Base-by-base conservation (phyloP, 805 yeast species). In the Lachancea fermentati region DNA sequence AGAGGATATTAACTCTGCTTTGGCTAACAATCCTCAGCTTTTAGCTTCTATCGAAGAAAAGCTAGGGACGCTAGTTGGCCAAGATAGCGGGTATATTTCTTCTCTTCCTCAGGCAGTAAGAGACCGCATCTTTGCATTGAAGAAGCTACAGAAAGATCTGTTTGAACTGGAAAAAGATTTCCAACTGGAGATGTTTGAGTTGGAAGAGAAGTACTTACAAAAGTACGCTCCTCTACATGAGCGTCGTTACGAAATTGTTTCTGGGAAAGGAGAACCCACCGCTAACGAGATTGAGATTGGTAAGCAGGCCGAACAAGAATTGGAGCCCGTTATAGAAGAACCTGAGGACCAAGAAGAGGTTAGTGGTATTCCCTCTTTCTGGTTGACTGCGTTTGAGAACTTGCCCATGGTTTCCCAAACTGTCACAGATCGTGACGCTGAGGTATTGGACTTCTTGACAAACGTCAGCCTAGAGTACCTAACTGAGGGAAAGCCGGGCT, bases 351-450 rank as follows among this genome's bases (percentile, higher is more conserved):
- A 57, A 1, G 71, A 62, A 22, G 69, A 63, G 15, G 65, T 70
- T 36, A 71, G 71, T 46, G 98, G 98, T 48, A 77, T 93, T 51
- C 97, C 98, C 43, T 79, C 84, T 36, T 93, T 93, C 72, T 93
- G 98, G 98, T 73, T 91, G 55, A 93, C 97, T 14, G 95, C 97
- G 4, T 70, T 93, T 65, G 91, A 84, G 63, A 93, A 89, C 67
- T 71, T 93, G 52, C 77, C 79, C 19, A 79, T 85, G 19, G 78
- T 89, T 36, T 76, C 87, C 25, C 94, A 88, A 47, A 79, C 86
- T 49, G 85, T 93, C 53, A 78, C 93, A 32, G 96, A 87, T 41
- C 78, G 95, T 57, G 98, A 93, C 64, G 75, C 82, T 37, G 96
- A 85, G 57, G 91, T 88, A 5, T 74, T 93, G 50, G 71, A 75